These are phyloP conservation scores for Scedosporium dehoogii DNA, from an alignment of 2,329 filamentous ascomycete genomes.

Conservation along the genomic window DNA sequence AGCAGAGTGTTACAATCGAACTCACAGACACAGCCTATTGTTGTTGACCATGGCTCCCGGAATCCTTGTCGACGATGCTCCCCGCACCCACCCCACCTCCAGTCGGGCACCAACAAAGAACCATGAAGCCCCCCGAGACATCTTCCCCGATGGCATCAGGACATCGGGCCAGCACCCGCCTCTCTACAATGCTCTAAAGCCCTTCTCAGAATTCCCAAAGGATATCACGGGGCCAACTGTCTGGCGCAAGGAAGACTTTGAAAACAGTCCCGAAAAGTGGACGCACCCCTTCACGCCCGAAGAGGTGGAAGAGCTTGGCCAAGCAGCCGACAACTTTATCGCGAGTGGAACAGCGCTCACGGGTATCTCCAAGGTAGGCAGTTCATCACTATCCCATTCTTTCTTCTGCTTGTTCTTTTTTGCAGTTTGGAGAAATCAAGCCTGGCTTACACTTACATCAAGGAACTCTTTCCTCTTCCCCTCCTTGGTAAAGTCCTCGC, in stretches of 20 bases:
- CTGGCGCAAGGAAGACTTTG: constrained; percentile 60
- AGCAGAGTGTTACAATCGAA: neutral
- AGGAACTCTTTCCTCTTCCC: constrained; percentile 33
- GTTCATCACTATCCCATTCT: neutral
- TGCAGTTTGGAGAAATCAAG: constrained; percentile 1
- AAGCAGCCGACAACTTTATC: constrained; percentile 60
- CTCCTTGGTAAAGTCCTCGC: constrained; percentile 25
- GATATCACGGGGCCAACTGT: constrained; percentile 62
- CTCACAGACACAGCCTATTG: neutral
- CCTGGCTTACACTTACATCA: constrained; percentile 9
- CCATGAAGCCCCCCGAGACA: constrained; percentile 21
- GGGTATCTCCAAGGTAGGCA: constrained; percentile 41
- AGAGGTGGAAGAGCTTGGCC: constrained; percentile 58
- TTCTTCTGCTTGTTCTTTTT: neutral
- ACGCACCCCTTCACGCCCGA: constrained; percentile 57
- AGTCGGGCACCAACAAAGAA: constrained; percentile 15
- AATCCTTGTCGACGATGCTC: constrained; percentile 11
- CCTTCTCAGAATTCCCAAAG: constrained; percentile 62
- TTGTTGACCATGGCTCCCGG: constrained; percentile 12
- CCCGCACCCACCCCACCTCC: neutral
- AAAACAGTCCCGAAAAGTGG: constrained; percentile 56
- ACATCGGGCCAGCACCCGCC: constrained; percentile 64
- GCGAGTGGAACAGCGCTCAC: constrained; percentile 55
- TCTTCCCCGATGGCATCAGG: constrained; percentile 38
- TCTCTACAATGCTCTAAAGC: constrained; percentile 51